These are phyloP conservation scores for Haplosporangium sp. DNA, from an alignment of 371 early-diverging fungal species.

Conservation along the genomic window DNA sequence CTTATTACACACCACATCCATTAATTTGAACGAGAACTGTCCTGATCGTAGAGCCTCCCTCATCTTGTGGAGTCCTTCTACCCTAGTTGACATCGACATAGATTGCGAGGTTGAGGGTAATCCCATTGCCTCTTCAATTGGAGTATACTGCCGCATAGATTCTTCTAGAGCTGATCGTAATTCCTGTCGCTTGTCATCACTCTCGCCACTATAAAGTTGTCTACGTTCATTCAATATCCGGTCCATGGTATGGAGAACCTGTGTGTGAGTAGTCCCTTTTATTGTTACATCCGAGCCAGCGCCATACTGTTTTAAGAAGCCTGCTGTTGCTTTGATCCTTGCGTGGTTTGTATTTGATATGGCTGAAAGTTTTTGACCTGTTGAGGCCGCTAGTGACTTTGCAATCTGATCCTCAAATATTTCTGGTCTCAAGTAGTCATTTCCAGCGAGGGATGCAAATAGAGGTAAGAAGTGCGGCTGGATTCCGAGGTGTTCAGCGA, in stretches of 20 bases:
- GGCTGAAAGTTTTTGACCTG: slow-evolving; percentile 21
- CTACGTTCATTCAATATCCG: slow-evolving; percentile 34
- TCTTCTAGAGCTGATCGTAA: slow-evolving; percentile 33
- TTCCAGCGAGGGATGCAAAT: slow-evolving; percentile 67
- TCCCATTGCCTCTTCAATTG: slow-evolving; percentile 12
- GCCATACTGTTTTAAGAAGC: slow-evolving; percentile 33
- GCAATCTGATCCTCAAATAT: slow-evolving; percentile 58
- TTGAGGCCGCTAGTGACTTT: slow-evolving; percentile 29
- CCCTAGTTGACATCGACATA: background rate
- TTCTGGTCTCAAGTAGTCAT: slow-evolving; percentile 63
- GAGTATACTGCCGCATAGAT: slow-evolving; percentile 48
- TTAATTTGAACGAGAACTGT: slow-evolving; percentile 56
- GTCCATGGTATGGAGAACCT: slow-evolving; percentile 11
- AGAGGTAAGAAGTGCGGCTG: slow-evolving; percentile 57
- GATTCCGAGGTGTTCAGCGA: slow-evolving; percentile 59
- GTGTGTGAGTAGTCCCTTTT: slow-evolving; percentile 14
- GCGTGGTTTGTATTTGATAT: slow-evolving; percentile 31
- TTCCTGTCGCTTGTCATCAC: slow-evolving; percentile 27
- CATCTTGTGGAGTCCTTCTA: slow-evolving; percentile 10
- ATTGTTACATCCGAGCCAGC: slow-evolving; percentile 18
- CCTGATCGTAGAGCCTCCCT: slow-evolving; percentile 50
- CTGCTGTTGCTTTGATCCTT: slow-evolving; percentile 48
- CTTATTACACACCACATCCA: slow-evolving; percentile 59
- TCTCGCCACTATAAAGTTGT: slow-evolving; percentile 16
- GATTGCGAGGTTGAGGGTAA: background rate